These are phyloP conservation scores for Emydomyces testavorans DNA, from an alignment of 2,329 filamentous ascomycete species.

Conservation along the genomic window DNA sequence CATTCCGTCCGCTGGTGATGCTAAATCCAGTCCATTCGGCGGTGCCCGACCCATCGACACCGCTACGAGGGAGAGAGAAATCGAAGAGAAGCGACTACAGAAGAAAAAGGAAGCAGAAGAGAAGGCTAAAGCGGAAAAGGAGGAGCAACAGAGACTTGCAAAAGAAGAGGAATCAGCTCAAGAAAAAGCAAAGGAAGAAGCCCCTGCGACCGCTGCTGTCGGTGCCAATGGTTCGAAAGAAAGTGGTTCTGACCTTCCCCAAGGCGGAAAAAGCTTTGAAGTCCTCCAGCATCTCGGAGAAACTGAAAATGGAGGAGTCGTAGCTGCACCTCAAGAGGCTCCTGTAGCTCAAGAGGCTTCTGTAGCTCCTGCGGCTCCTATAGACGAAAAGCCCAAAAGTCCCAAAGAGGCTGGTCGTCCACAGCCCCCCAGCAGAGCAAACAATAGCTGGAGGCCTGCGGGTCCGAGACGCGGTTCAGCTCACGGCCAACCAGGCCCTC, in stretches of 20 bases:
- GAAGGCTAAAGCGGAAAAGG: constrained; percentile 63
- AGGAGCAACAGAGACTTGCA: constrained; percentile 53
- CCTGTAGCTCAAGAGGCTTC: constrained; percentile 26
- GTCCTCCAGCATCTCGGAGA: constrained; percentile 42
- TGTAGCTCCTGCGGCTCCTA: constrained; percentile 28
- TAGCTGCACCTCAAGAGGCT: constrained; percentile 10
- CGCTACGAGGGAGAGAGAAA: constrained; percentile 71
- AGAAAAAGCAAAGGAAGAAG: constrained; percentile 35
- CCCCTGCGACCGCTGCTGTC: constrained; percentile 29
- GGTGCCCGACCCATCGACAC: constrained; percentile 91
- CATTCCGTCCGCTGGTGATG: constrained; percentile 43
- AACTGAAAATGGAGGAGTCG: constrained; percentile 29
- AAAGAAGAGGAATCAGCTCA: constrained; percentile 44
- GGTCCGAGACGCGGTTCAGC: constrained; percentile 8
- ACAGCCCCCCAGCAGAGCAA: constrained; percentile 29
- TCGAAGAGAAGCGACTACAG: constrained; percentile 75
- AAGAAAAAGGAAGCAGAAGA: constrained; percentile 83
- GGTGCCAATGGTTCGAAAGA: constrained; percentile 33
- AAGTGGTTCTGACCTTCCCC: constrained; percentile 31
- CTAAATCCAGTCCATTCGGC: constrained; percentile 88
- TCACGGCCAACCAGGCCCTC: constrained; percentile 12
- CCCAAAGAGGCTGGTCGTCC: constrained; percentile 13
- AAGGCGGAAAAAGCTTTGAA: constrained; percentile 42
- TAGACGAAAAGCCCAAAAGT: constrained; percentile 26
- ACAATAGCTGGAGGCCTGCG: constrained; percentile 34